Base-by-base conservation (phyloP, 2,329 filamentous ascomycete species). In the Monilinia aucupariae region DNA sequence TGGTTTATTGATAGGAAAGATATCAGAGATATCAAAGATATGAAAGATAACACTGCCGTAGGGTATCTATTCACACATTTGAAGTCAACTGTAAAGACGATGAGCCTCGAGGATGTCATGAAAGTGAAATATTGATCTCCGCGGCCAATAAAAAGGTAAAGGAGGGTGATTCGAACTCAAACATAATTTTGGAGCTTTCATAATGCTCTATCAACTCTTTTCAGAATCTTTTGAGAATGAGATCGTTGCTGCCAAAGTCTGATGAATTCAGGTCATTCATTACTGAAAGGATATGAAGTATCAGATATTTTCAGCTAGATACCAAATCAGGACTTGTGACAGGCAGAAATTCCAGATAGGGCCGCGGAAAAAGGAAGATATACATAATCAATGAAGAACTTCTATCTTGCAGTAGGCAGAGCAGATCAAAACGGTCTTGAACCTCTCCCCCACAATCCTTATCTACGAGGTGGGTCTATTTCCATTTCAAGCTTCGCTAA, bases 351-450 rank as follows among this genome's bases (percentile, higher is more conserved):
- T 47, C 25, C 53, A 8, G 27, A 34, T 32, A 2, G 32, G 13
- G 48, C 47, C 58, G 58, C 58, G 47, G 58, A 60, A 48, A 48
- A 60, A 60, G 58, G 25, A 53, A 43, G 25, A 60, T 39, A 59
- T 20, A 59, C 52, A 60, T 41, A 50, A 27, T 34, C 50, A 4
- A 41, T 41, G 4, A 22, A 32, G 8, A 20, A 30, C 22, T 30
- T 43, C 25, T 13, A 9, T 56, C 15, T 47, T 22, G 4, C n/a
- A 25, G 41, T 7, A 12, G 20, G 8, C n/a, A 10, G 9, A 45
- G 20, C 20, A 39, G 37, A 45, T 45, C 43, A 27, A 48, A 13
- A 17, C 13, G 4, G 10, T 4, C 27, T 58, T 32, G 25, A 47
- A 52, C 27, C n/a, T 25, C 13, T 9, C 58, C 58, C 58, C 49